A percentile compares a stretch with the other conserved stretches of the same genome.
These are phyloP conservation scores for Diaporthe sp. DNA, from an alignment of 2,329 filamentous ascomycete genomes.

Conservation along the genomic window DNA sequence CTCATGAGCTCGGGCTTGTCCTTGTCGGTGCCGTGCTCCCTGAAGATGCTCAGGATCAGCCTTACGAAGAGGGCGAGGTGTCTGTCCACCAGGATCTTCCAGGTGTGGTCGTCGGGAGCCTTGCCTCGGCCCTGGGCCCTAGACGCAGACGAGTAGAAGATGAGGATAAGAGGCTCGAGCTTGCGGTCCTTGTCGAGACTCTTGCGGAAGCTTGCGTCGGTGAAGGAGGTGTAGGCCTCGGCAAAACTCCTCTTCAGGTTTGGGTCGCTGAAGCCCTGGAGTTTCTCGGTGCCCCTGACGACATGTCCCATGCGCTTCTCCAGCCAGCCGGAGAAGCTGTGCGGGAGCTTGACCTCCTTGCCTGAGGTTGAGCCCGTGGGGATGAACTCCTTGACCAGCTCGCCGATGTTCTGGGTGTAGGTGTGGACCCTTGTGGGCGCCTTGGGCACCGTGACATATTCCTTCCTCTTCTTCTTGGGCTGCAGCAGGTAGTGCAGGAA, in stretches of 20 bases:
- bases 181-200: constrained; percentile 94
- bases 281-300: constrained; percentile 83
- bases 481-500: constrained; percentile 95
- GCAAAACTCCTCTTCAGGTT: constrained; percentile 94
- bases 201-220: constrained; percentile 88
- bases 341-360: constrained; percentile 69
- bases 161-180: constrained; percentile 92
- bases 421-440: constrained; percentile 74
- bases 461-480: constrained; percentile 88
- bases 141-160: constrained; percentile 95
- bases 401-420: constrained; percentile 75
- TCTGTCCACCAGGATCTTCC: constrained; percentile 92
- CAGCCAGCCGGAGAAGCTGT: constrained; percentile 65
- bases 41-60: constrained; percentile 83
- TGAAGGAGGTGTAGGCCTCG: constrained; percentile 93
- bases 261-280: constrained; percentile 92
- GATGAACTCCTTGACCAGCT: constrained; percentile 89
- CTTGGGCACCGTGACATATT: constrained; percentile 81
- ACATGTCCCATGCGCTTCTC: constrained; percentile 85
- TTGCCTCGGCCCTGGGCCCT: constrained; percentile 86
- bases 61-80: constrained; percentile 96
- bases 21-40: constrained; percentile 86
- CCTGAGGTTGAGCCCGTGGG: constrained; percentile 54
- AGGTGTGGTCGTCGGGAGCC: constrained; percentile 83
- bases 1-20: constrained; percentile 88